Percentiles rank a stretch among this genome's conserved stretches.
Evolutionary conservation across 306 rosid species (phyloP).

Genomic region (Prosopis cineraria): DNA sequence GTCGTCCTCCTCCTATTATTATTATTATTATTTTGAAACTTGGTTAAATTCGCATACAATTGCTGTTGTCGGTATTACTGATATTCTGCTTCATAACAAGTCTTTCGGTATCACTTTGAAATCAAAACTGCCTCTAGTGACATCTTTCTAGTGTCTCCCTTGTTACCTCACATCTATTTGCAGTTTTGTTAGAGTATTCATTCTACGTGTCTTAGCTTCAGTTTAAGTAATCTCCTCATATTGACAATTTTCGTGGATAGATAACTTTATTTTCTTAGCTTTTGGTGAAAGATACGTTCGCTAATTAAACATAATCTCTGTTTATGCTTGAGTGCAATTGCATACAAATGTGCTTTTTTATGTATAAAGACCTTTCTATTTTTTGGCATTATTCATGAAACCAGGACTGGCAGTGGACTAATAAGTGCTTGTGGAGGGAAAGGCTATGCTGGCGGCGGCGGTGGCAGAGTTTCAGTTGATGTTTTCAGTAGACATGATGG

Average conservation of each 20-base stretch:
- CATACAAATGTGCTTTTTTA: conserved; percentile 11
- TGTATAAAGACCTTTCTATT: conserved; percentile 4
- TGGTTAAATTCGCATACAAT: conserved; percentile 17
- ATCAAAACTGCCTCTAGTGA: neutral
- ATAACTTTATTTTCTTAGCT: neutral
- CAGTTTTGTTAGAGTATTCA: conserved; percentile 9
- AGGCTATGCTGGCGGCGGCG: conserved; percentile 56
- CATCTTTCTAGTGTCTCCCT: conserved; percentile 14
- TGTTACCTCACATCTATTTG: conserved; percentile 3
- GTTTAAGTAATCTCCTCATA: neutral
- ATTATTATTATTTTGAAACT: conserved; percentile 10
- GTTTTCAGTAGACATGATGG: conserved; percentile 60
- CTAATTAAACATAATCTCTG: conserved; percentile 8
- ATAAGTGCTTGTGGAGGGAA: conserved; percentile 58
- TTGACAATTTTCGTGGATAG: neutral
- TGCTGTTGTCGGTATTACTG: neutral
- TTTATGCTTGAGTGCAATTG: conserved; percentile 26
- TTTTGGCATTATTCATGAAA: conserved; percentile 35
- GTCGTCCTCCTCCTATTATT: too few species aligned
- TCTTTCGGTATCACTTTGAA: conserved; percentile 6
- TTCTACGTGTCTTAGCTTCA: conserved; percentile 7
- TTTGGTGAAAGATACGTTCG: neutral
- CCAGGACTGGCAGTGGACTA: conserved; percentile 54
- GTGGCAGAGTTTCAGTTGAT: conserved; percentile 55
- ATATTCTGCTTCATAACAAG: neutral